Evolutionary conservation across 805 yeast species (phyloP), one percentile per base, ranked within the genome.

Genomic region (Candida easanensis): DNA sequence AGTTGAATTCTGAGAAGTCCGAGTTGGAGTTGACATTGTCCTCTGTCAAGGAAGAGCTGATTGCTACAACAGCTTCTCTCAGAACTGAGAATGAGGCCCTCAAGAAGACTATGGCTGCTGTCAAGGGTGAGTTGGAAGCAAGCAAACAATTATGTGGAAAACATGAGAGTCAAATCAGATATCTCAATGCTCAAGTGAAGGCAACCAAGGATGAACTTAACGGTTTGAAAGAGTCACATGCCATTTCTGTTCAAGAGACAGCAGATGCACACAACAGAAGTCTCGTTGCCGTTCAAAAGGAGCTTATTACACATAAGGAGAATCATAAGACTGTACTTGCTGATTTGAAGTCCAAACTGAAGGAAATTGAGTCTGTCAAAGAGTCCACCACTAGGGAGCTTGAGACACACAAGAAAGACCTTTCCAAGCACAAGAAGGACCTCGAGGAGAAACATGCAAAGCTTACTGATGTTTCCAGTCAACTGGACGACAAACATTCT

Each of bases 51-150:
- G 30, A 38, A 6, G 27, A 36, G 8, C 32, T 40, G 17, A 33
- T 45, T 2, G 17, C 44, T 11, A 30, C 31, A 3, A 5, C 48
- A 2, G 5, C 27, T 1, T 25, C 30, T 8, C 13, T 55, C 26
- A 23, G 44, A 13, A 4, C 43, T 3, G 38, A 45, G 21, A 45
- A 41, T 28, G 33, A 36, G 13, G 35, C 15, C n/a, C 22, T 44
- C 21, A 17, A 33, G 33, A 40, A 10, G 35, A 42, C 38, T n/a
- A 36, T 35, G 33, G 44, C 11, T 16, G 40, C 5, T 25, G 52
- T 19, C 34, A 42, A 33, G 22, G 33, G 34, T 4, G 57, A 57
- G 11, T 33, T 56, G 5, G 53, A 45, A 3, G 5, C 36, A 5
- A 39, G 41, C 4, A 42, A 45, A 19, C 18, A 40, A 8, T 31